A percentile compares a stretch with the other conserved stretches of the same genome.
phyloP scores from a whole-genome alignment of 164 flowering plant species.

The Nymphaea thermarum region DNA sequence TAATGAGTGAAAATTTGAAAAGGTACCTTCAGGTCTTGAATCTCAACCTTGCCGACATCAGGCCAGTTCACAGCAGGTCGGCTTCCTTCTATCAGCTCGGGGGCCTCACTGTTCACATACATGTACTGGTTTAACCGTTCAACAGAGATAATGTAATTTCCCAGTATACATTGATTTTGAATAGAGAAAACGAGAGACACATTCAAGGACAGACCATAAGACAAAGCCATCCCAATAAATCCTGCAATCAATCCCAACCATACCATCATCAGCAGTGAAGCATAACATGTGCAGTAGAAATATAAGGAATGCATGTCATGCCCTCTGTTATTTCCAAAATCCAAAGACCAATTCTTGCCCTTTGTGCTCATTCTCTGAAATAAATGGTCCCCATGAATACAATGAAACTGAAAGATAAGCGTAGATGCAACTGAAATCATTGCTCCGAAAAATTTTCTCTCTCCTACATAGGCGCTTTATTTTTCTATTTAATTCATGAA shows the following conservation, averaged over 20 bases:
- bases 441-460: too few species aligned
- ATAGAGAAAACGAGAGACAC: conserved; percentile 34
- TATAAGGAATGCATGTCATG: too few species aligned
- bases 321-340: too few species aligned
- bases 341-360: too few species aligned
- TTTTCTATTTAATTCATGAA: too few species aligned
- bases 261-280: not conserved
- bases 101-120: conserved; percentile 62
- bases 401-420: too few species aligned
- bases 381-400: too few species aligned
- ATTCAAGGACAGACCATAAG: conserved; percentile 69
- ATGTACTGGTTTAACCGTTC: conserved; percentile 66
- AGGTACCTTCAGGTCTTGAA: conserved; percentile 3
- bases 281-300: not conserved
- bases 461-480: too few species aligned
- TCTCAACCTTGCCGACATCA: conserved; percentile 40
- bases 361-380: too few species aligned
- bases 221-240: conserved; percentile 66
- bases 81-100: conserved; percentile 29
- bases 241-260: conserved; percentile 24
- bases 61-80: conserved; percentile 53
- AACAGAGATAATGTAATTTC: conserved; percentile 53
- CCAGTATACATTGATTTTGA: conserved; percentile 41
- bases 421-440: too few species aligned
- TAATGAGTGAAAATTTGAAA: too few species aligned